Evolutionary conservation across 2,329 filamentous ascomycete species (phyloP).

Genomic region (Graphium sp.): DNA sequence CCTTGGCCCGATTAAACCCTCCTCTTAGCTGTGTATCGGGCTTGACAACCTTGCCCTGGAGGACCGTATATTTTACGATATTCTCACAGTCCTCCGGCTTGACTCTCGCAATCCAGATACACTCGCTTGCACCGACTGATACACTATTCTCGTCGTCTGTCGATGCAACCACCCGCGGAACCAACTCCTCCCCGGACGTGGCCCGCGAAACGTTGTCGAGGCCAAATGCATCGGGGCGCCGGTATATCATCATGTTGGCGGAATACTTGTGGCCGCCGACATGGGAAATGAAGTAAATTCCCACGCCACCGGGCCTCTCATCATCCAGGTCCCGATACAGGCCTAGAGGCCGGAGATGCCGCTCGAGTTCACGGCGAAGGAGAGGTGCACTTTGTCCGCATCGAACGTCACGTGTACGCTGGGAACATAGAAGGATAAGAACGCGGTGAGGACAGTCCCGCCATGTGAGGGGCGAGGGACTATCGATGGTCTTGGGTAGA

Average conservation of each 20-base stretch:
- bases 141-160: background rate
- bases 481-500: constrained; percentile 16
- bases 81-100: constrained; percentile 85
- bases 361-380: constrained; percentile 73
- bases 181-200: constrained; percentile 16
- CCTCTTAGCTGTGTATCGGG: constrained; percentile 71
- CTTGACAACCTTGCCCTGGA: constrained; percentile 91
- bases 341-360: constrained; percentile 70
- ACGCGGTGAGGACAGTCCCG: constrained; percentile 66
- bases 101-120: constrained; percentile 82
- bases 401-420: constrained; percentile 83
- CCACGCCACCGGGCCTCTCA: constrained; percentile 76
- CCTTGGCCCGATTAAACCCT: constrained; percentile 72
- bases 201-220: constrained; percentile 25
- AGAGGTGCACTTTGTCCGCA: constrained; percentile 90
- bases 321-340: constrained; percentile 80
- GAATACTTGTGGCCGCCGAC: constrained; percentile 94
- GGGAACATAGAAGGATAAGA: constrained; percentile 85
- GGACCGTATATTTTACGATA: constrained; percentile 70
- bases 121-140: constrained; percentile 54
- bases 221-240: constrained; percentile 42
- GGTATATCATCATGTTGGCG: constrained; percentile 87
- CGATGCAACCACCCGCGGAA: constrained; percentile 10
- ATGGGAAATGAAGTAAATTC: constrained; percentile 92
- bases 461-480: constrained; percentile 15